Percentiles rank a stretch among this genome's conserved stretches.
Conservation (phyloP, 768 basidiomycete species). For the Tylopilus sp. region DNA sequence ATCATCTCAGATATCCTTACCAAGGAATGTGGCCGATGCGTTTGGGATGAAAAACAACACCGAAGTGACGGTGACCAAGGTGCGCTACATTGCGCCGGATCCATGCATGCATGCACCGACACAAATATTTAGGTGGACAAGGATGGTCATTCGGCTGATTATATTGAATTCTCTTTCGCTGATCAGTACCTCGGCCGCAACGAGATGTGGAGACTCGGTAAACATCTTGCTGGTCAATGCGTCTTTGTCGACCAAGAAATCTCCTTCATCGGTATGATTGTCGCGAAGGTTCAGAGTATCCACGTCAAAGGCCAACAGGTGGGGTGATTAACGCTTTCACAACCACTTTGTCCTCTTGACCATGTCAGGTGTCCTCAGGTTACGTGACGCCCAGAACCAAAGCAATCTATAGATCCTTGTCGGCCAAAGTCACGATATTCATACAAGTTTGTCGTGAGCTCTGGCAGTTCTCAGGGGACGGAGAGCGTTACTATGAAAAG, state of each 20-base stretch:
- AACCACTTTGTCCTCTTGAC: background rate
- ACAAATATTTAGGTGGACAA: constrained; percentile 56
- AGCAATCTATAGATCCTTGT: constrained; percentile 83
- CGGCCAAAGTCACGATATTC: constrained; percentile 89
- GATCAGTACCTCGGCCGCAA: constrained; percentile 95
- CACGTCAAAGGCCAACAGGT: constrained; percentile 70
- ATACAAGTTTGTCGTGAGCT: constrained; percentile 95
- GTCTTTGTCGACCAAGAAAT: constrained; percentile 84
- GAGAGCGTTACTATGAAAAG: constrained; percentile 94
- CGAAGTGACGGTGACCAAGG: constrained; percentile 73
- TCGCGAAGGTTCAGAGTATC: constrained; percentile 78
- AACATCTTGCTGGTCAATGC: constrained; percentile 75
- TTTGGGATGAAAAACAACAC: constrained; percentile 69
- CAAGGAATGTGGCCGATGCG: constrained; percentile 65
- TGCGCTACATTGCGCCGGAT: constrained; percentile 14
- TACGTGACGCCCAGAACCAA: constrained; percentile 82
- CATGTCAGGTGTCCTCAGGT: constrained; percentile 71
- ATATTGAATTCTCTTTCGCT: constrained; percentile 88
- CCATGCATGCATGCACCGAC: constrained; percentile 15
- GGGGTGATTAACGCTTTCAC: constrained; percentile 6
- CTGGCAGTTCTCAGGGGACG: constrained; percentile 96
- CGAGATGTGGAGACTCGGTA: constrained; percentile 95
- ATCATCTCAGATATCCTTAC: constrained; percentile 62
- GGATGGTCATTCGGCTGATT: constrained; percentile 59
- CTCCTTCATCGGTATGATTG: constrained; percentile 76